A percentile compares a stretch with the other conserved stretches of the same genome.
Conservation (phyloP, 2,329 filamentous ascomycete species). For the Neonectria coccinea region DNA sequence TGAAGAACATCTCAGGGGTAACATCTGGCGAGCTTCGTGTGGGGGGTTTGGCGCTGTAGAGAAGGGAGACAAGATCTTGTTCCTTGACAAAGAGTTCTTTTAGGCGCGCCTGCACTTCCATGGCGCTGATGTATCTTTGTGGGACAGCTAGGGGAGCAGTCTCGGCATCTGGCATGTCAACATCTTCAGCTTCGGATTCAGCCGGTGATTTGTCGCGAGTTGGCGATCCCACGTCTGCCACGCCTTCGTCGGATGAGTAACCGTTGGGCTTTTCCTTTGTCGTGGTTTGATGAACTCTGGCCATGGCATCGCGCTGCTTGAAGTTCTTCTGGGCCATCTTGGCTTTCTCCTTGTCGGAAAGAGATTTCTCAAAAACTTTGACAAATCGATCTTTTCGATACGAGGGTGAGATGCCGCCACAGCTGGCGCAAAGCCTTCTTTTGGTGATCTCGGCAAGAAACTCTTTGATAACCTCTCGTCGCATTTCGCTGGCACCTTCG, state of each 20-base stretch:
- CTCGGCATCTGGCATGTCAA: constrained; percentile 50
- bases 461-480: constrained; percentile 81
- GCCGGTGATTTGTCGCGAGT: constrained; percentile 51
- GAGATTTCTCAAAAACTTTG: constrained; percentile 90
- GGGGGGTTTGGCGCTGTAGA: constrained; percentile 81
- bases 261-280: constrained; percentile 56
- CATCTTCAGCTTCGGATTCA: constrained; percentile 63
- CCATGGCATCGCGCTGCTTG: constrained; percentile 76
- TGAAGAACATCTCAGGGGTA: constrained; percentile 93
- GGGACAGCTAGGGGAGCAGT: constrained; percentile 37
- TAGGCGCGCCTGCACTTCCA: constrained; percentile 85
- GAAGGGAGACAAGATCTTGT: constrained; percentile 81
- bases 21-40: constrained; percentile 68
- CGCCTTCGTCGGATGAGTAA: constrained; percentile 73
- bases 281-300: constrained; percentile 53
- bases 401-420: constrained; percentile 77
- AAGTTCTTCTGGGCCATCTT: constrained; percentile 79
- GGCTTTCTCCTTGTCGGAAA: constrained; percentile 79
- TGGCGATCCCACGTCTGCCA: constrained; percentile 72
- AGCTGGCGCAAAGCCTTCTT: constrained; percentile 75
- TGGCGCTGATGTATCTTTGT: constrained; percentile 83
- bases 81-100: constrained; percentile 87
- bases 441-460: constrained; percentile 81
- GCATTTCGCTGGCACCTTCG: constrained; percentile 82
- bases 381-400: constrained; percentile 92